Conservation (phyloP, 768 basidiomycete species). For the Termitomyces sp. region DNA sequence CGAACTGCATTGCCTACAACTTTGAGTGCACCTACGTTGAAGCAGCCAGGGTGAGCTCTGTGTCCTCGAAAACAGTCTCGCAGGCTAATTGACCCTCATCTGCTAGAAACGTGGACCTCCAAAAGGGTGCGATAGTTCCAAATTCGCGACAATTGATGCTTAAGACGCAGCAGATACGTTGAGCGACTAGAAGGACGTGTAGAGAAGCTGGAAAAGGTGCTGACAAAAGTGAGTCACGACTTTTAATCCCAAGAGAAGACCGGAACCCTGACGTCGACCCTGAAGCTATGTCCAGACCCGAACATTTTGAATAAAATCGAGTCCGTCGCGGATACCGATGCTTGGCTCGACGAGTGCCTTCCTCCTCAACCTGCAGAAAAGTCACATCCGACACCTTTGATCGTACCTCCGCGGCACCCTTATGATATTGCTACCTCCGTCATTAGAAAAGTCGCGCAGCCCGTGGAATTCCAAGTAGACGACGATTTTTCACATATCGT, state of each 20-base stretch:
- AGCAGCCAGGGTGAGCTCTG: conserved; percentile 51
- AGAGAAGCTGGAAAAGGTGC: conserved; percentile 57
- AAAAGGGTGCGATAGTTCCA: conserved; percentile 40
- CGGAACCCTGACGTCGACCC: not conserved
- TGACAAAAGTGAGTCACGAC: conserved; percentile 26
- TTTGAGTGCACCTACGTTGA: conserved; percentile 67
- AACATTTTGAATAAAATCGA: conserved; percentile 55
- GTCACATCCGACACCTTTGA: not conserved
- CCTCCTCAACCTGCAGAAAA: conserved; percentile 1
- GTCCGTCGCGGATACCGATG: conserved; percentile 13
- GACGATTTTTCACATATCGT: conserved; percentile 26
- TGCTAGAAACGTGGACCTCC: conserved; percentile 55
- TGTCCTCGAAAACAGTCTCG: not conserved
- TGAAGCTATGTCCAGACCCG: conserved; percentile 60
- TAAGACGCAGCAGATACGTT: conserved; percentile 39
- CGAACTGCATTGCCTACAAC: conserved; percentile 60
- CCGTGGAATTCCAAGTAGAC: conserved; percentile 21
- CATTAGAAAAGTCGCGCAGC: conserved; percentile 23
- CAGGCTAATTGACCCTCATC: not conserved
- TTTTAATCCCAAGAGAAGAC: not conserved
- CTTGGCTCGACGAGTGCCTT: conserved; percentile 2
- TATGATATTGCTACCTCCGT: conserved; percentile 26
- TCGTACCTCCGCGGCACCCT: conserved; percentile 3
- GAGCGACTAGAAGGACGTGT: conserved; percentile 56
- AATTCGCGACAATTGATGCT: not conserved